These are phyloP conservation scores for Vigna reflexopilosa DNA, from an alignment of 306 rosid species.

Conservation along the genomic window DNA sequence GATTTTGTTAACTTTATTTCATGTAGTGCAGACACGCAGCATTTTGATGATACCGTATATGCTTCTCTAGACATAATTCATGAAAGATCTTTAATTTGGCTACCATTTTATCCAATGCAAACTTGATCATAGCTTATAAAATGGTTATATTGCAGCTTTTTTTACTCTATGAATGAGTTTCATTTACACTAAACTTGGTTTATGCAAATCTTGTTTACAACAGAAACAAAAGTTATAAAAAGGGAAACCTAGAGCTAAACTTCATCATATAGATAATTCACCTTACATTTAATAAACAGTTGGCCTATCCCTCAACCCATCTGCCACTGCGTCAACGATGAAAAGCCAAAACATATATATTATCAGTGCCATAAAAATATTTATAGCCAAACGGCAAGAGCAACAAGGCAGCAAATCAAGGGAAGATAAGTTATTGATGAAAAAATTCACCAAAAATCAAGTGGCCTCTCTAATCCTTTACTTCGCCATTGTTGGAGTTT, in stretches of 20 bases:
- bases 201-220: constrained; percentile 15
- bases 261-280: constrained; percentile 38
- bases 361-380: constrained; percentile 3
- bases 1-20: too few species aligned
- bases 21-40: too few species aligned
- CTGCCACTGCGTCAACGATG: constrained; percentile 78
- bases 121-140: not conserved
- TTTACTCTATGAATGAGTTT: not conserved
- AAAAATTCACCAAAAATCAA: constrained; percentile 29
- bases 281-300: constrained; percentile 54
- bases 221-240: not conserved
- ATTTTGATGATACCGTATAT: too few species aligned
- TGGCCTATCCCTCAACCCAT: constrained; percentile 63
- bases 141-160: not conserved
- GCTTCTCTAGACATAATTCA: not conserved
- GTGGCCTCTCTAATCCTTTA: constrained; percentile 58
- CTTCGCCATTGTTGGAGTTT: constrained; percentile 68
- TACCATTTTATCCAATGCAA: not conserved
- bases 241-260: not conserved
- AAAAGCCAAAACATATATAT: constrained; percentile 38
- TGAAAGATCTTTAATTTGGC: constrained; percentile 5
- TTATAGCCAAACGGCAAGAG: not conserved
- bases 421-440: not conserved
- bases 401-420: not conserved
- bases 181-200: not conserved